Evolutionary conservation across 2,329 filamentous ascomycete species (phyloP), one percentile per base, ranked within the genome.

Genomic region (Alternaria infectoria): DNA sequence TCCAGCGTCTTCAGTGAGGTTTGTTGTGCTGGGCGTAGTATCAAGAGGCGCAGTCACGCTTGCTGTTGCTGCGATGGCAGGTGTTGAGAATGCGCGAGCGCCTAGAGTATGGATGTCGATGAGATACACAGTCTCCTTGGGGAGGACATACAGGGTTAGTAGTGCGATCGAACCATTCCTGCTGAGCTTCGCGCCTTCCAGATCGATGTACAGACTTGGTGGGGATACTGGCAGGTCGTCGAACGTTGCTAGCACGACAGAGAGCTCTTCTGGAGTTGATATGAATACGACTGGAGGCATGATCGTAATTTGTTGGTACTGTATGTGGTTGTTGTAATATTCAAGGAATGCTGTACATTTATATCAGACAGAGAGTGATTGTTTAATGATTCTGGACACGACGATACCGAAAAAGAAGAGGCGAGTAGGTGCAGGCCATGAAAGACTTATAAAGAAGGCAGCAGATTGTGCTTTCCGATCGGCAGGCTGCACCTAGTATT

Each of bases 81-180:
- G 77, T 2, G 75, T 72, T 15, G 65, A 66, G 70, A 79, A 80
- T 4, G 74, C 72, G 44, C 56, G 43, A 26, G 32, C 32, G 17
- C 71, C 68, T 3, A 80, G 66, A 0, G 32, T 66, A 57, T 74
- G 61, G 4, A 80, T 61, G 63, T 80, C 77, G 61, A 79, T 64
- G 12, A 79, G 71, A 61, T 63, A 78, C 50, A 70, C 59, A 26
- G 32, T 52, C 43, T 36, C 32, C 13, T 8, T 45, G 6, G 66
- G 54, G 1, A 28, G 59, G 12, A 74, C 61, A 6, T 70, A 56
- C 28, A 51, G 4, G 0, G 49, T 51, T 6, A 51, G 17, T 23
- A 77, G 61, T 12, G 74, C 74, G 44, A 77, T 49, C 5, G 65
- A 60, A 17, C 73, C 73, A 12, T 74, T 11, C 10, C 74, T 71